Evolutionary conservation across 176 grass and related monocot genomes (phyloP).

Genomic region (Musa schizocarpa): DNA sequence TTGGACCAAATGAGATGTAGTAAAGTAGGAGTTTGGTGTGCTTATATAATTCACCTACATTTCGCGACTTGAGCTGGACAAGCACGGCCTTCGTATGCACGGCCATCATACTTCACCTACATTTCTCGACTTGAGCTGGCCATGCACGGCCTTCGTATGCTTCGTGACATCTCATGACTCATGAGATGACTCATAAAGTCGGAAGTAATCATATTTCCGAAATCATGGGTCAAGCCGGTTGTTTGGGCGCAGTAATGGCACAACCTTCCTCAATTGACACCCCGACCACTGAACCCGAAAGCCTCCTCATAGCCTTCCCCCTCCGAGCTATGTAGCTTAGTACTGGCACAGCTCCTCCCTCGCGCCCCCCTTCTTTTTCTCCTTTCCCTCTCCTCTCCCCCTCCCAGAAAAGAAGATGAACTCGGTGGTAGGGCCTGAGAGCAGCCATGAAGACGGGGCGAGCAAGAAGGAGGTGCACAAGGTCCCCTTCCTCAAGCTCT

Average conservation of each 20-base stretch:
- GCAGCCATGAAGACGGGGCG: constrained; percentile 3
- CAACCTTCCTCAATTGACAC: not conserved
- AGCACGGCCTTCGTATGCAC: too few species aligned
- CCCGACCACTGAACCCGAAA: not conserved
- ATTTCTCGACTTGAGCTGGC: too few species aligned
- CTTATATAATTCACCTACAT: too few species aligned
- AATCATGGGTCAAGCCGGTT: not conserved
- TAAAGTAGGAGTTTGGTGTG: too few species aligned
- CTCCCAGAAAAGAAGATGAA: constrained; percentile 21
- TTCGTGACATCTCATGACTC: too few species aligned
- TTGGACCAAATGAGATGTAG: too few species aligned
- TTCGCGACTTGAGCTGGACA: too few species aligned
- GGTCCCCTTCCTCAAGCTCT: constrained; percentile 94
- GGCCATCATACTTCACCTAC: too few species aligned
- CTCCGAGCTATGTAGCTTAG: too few species aligned
- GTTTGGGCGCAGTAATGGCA: constrained; percentile 5
- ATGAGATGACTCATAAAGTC: too few species aligned
- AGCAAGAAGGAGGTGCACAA: constrained; percentile 24
- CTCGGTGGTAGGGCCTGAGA: constrained; percentile 11
- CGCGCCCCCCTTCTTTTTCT: not conserved
- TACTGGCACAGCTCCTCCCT: not conserved
- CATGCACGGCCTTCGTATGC: too few species aligned
- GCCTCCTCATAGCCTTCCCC: too few species aligned
- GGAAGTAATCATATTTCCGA: not conserved
- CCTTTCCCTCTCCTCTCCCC: not conserved